Conservation (phyloP, 768 basidiomycete genomes). For the Rhodocollybia butyracea region DNA sequence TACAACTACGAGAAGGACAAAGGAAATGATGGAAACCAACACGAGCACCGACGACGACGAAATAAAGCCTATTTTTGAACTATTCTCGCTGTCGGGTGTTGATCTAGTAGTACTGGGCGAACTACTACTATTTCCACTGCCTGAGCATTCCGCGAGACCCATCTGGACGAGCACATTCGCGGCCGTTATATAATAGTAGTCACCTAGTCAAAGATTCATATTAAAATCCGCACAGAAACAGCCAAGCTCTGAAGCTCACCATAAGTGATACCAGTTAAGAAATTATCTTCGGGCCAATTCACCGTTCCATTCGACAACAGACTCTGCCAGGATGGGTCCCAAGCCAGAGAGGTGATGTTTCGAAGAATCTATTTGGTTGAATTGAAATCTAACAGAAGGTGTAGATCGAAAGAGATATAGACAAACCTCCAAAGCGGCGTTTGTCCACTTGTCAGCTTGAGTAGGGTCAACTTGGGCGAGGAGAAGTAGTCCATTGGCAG, state of each 20-base stretch:
- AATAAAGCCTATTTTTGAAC: too few relatives aligned
- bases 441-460: slow-evolving; percentile 35
- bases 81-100: too few relatives aligned
- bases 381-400: neutral
- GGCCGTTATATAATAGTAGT: slow-evolving; percentile 42
- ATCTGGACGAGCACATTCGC: slow-evolving; percentile 34
- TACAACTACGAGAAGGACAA: too few relatives aligned
- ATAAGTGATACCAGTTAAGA: slow-evolving; percentile 59
- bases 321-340: slow-evolving; percentile 61
- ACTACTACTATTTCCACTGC: too few relatives aligned
- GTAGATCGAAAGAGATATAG: neutral
- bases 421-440: slow-evolving; percentile 47
- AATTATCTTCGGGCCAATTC: slow-evolving; percentile 52
- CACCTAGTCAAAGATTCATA: slow-evolving; percentile 25
- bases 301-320: slow-evolving; percentile 66
- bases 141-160: slow-evolving; percentile 25
- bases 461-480: slow-evolving; percentile 43
- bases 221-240: neutral
- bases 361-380: slow-evolving; percentile 22
- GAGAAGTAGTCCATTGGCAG: slow-evolving; percentile 54
- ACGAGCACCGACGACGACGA: too few relatives aligned
- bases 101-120: too few relatives aligned
- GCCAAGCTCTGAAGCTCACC: slow-evolving; percentile 25
- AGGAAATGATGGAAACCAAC: too few relatives aligned
- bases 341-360: slow-evolving; percentile 47